Evolutionary conservation across 768 basidiomycete genomes (phyloP), one percentile per base, ranked within the genome.

Genomic region (Porpolomopsis calyptriformis): DNA sequence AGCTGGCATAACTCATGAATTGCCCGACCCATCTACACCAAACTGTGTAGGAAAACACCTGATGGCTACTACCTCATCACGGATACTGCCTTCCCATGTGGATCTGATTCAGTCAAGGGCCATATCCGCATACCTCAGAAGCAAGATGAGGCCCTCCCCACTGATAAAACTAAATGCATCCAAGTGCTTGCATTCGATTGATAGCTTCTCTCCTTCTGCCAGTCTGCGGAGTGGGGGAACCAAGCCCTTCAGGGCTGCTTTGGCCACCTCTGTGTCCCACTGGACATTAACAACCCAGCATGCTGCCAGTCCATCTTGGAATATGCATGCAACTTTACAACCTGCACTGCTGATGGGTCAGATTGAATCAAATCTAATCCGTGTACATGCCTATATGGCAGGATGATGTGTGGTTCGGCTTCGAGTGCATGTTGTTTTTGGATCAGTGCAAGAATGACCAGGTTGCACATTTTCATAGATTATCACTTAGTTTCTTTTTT

Each of bases 201-300:
- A 0, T 54, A 75, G 47, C 59, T 75, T 0, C 53, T 75, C 0
- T 71, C 69, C 2, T 73, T 57, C 49, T 52, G 64, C 2, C 73
- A 77, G 53, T 67, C 72, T 1, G 71, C 71, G 8, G 72, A 77
- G 51, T 77, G 72, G 75, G 73, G 73, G 0, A 74, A 68, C 62
- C 58, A 59, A 1, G 46, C 57, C 4, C 41, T 76, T 6, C 72
- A 73, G 49, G 70, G 69, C 10, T 67, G 67, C 1, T 76, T 73
- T 60, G 68, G 73, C 3, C 53, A 63, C 1, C 60, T 77, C 9
- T 55, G 63, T 4, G 43, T 77, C 1, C 74, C 66, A 2, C 51
- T 75, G 1, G 49, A 58, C 11, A 64, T 71, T 16, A 49, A 61
- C 29, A 26, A 69, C 46, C 40, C 36, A 1, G 31, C 53, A 4